Evolutionary conservation across 2,329 filamentous ascomycete genomes (phyloP).

Genomic region (Pezicula carpinea): DNA sequence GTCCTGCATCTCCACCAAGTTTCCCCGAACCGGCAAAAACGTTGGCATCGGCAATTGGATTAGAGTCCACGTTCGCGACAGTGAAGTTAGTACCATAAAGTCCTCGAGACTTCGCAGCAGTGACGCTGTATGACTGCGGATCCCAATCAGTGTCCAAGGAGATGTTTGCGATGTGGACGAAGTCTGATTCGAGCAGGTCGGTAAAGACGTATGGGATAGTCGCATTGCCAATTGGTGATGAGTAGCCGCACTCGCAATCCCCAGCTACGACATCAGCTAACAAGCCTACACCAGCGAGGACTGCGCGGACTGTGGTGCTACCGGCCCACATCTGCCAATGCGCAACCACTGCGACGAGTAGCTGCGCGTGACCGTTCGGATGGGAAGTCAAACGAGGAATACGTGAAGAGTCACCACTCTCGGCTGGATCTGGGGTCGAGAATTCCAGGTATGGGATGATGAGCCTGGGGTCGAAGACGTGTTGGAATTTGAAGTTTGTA

Average conservation of each 20-base stretch:
- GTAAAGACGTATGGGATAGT: conserved; percentile 53
- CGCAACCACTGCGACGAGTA: no score
- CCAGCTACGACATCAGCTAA: conserved; percentile 26
- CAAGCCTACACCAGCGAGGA: conserved; percentile 10
- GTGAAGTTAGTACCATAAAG: conserved; percentile 61
- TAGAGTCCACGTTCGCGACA: conserved; percentile 51
- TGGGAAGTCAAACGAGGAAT: no score
- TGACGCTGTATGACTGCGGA: conserved; percentile 63
- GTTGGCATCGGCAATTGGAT: conserved; percentile 38
- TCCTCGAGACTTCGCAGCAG: conserved; percentile 52
- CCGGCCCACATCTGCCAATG: neutral
- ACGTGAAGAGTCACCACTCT: no score
- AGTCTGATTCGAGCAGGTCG: conserved; percentile 68
- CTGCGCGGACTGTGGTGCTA: conserved; percentile 4
- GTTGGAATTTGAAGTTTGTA: no score
- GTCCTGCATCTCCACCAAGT: conserved; percentile 42
- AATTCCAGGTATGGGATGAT: no score
- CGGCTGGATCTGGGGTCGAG: no score
- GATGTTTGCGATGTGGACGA: conserved; percentile 49
- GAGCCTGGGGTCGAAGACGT: no score
- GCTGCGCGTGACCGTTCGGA: no score
- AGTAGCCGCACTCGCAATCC: conserved; percentile 71
- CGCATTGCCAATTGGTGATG: conserved; percentile 39
- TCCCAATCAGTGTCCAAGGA: conserved; percentile 55
- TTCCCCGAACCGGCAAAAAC: conserved; percentile 40